Conservation (phyloP, 2,329 filamentous ascomycete genomes). For the Dactylonectria estremocensis region DNA sequence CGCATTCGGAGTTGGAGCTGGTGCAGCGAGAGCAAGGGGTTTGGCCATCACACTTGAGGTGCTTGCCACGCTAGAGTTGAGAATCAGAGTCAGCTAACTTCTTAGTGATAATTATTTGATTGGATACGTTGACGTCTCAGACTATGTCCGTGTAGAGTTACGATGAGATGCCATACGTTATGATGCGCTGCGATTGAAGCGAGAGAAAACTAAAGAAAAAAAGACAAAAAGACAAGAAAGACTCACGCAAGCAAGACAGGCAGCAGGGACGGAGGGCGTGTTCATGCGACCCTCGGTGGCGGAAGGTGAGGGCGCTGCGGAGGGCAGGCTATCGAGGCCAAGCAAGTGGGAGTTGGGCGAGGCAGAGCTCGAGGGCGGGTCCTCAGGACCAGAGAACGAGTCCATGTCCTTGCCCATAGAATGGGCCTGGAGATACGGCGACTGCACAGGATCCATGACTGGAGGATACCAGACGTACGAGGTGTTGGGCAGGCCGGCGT, state of each 20-base stretch:
- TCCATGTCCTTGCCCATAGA: constrained; percentile 35
- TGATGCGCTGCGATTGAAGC: neutral
- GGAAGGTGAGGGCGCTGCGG: constrained; percentile 41
- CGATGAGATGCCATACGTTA: neutral
- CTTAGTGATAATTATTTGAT: neutral
- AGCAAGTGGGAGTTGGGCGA: constrained; percentile 45
- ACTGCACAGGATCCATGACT: constrained; percentile 30
- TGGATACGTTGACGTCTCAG: neutral
- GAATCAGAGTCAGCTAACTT: constrained; percentile 23
- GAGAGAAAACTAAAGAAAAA: neutral
- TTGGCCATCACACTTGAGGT: constrained; percentile 83
- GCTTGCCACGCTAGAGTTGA: constrained; percentile 68
- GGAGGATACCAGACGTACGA: constrained; percentile 39
- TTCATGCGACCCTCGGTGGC: constrained; percentile 45
- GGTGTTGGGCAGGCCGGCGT: constrained; percentile 30
- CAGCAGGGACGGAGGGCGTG: constrained; percentile 61
- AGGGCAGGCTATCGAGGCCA: constrained; percentile 32
- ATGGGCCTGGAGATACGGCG: constrained; percentile 21
- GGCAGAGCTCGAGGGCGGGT: constrained; percentile 40
- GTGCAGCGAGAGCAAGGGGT: constrained; percentile 80
- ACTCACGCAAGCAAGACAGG: constrained; percentile 71
- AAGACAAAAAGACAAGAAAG: constrained; percentile 3
- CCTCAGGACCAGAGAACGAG: constrained; percentile 33
- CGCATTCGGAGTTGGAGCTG: constrained; percentile 71
- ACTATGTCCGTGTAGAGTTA: neutral